Percentiles rank a stretch among this genome's conserved stretches.
These are phyloP conservation scores for Posidonia australis DNA, from an alignment of 106 monocot genomes.

Conservation along the genomic window DNA sequence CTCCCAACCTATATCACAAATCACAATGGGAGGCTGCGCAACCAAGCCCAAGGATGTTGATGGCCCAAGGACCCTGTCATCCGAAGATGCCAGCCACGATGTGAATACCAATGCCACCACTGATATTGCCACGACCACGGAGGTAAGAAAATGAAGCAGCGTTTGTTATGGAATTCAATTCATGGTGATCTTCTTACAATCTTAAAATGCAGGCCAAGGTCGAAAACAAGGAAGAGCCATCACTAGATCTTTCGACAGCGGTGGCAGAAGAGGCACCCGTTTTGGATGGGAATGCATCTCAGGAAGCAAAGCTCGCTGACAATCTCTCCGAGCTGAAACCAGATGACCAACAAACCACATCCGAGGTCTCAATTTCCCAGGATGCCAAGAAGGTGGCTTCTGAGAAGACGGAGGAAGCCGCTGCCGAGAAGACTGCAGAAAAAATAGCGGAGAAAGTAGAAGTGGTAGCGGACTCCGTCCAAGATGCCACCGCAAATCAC, in stretches of 20 bases:
- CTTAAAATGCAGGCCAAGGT: neutral
- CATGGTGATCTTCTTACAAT: too few species aligned
- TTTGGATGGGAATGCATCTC: neutral
- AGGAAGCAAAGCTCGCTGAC: neutral
- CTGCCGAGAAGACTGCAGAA: neutral
- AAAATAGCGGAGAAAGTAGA: constrained; percentile 7
- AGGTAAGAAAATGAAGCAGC: neutral
- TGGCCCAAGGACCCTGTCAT: neutral
- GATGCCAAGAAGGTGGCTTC: neutral
- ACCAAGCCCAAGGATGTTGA: constrained; percentile 2
- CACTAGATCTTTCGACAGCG: neutral
- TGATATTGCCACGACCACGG: neutral
- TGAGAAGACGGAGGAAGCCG: neutral
- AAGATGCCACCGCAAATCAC: too few species aligned
- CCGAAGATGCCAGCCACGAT: neutral
- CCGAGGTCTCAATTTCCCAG: neutral
- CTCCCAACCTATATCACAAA: neutral
- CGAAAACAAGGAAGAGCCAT: neutral
- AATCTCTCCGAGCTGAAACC: neutral
- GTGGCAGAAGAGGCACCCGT: too few species aligned
- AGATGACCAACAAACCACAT: neutral
- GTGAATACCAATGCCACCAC: neutral
- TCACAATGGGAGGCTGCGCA: constrained; percentile 4
- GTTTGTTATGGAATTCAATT: too few species aligned
- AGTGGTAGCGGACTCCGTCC: neutral